These are phyloP conservation scores for Pezicula radicicola DNA, from an alignment of 2,329 filamentous ascomycete genomes.

Conservation along the genomic window DNA sequence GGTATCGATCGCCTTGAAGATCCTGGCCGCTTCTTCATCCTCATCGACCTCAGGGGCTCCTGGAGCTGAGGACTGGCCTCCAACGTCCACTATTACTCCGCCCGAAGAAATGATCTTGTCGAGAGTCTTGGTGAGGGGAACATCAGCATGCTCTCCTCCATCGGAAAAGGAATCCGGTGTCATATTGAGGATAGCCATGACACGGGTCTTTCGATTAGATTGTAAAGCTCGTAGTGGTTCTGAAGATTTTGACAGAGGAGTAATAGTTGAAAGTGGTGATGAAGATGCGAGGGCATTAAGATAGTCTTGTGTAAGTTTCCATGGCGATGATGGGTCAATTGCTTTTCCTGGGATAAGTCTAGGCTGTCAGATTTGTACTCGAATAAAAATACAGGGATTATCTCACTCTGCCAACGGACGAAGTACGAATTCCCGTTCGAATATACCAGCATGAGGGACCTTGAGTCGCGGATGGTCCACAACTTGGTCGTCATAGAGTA, in stretches of 20 bases:
- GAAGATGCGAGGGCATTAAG: slow-evolving; percentile 54
- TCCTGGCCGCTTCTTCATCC: slow-evolving; percentile 72
- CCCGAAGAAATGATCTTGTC: slow-evolving; percentile 62
- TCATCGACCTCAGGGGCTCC: slow-evolving; percentile 64
- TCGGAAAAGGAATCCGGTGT: slow-evolving; percentile 98
- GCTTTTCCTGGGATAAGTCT: slow-evolving; percentile 55
- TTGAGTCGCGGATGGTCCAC: slow-evolving; percentile 71
- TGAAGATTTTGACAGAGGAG: slow-evolving; percentile 47
- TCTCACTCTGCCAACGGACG: slow-evolving; percentile 76
- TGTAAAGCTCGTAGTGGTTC: slow-evolving; percentile 57
- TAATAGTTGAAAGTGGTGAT: slow-evolving; percentile 55
- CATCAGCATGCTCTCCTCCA: slow-evolving; percentile 59
- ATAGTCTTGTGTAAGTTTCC: slow-evolving; percentile 59
- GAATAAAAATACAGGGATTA: not conserved
- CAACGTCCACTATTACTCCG: slow-evolving; percentile 85
- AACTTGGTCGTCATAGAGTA: slow-evolving; percentile 70
- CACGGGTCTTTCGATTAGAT: slow-evolving; percentile 56
- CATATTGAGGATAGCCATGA: slow-evolving; percentile 95
- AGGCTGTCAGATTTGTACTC: slow-evolving; percentile 11
- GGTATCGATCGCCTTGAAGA: slow-evolving; percentile 74
- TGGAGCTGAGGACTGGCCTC: slow-evolving; percentile 89
- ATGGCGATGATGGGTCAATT: slow-evolving; percentile 50
- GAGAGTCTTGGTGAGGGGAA: slow-evolving; percentile 41
- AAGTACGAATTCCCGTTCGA: slow-evolving; percentile 91
- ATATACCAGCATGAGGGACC: slow-evolving; percentile 80